Evolutionary conservation across 768 basidiomycete genomes (phyloP).

Genomic region (Phanerochaete carnosa): DNA sequence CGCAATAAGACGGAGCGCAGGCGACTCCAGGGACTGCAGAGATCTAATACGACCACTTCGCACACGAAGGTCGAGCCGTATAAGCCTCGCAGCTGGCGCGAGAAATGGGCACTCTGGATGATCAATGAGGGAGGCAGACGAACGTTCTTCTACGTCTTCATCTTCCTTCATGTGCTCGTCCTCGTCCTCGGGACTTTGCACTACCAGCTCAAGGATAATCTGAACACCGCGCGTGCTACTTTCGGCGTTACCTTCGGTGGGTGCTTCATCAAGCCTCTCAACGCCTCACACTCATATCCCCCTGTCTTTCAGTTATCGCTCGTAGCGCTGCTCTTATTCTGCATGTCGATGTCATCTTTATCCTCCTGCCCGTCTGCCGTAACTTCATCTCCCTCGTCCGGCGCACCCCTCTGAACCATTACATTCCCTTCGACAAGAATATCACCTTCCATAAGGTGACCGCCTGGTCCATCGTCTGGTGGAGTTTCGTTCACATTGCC

Average conservation of each 20-base stretch:
- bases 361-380: slow-evolving; percentile 92
- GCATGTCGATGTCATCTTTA: slow-evolving; percentile 89
- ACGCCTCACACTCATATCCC: background rate
- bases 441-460: slow-evolving; percentile 89
- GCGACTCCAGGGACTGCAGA: slow-evolving; percentile 83
- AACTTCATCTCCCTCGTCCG: slow-evolving; percentile 91
- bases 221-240: slow-evolving; percentile 53
- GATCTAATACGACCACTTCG: slow-evolving; percentile 39
- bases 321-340: slow-evolving; percentile 86
- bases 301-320: slow-evolving; percentile 61
- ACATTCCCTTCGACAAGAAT: slow-evolving; percentile 94
- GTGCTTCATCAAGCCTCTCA: slow-evolving; percentile 18
- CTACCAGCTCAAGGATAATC: slow-evolving; percentile 80
- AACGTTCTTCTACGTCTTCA: slow-evolving; percentile 77
- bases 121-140: slow-evolving; percentile 86
- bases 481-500: slow-evolving; percentile 68
- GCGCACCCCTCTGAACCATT: slow-evolving; percentile 75
- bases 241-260: slow-evolving; percentile 81
- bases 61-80: slow-evolving; percentile 29
- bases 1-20: slow-evolving; percentile 85
- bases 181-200: slow-evolving; percentile 72
- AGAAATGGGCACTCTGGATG: slow-evolving; percentile 77
- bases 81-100: slow-evolving; percentile 36
- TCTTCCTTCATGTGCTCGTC: slow-evolving; percentile 79
- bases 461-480: slow-evolving; percentile 85